Conservation (phyloP, 495 filamentous ascomycete species). For the Penicillium pulvis region DNA sequence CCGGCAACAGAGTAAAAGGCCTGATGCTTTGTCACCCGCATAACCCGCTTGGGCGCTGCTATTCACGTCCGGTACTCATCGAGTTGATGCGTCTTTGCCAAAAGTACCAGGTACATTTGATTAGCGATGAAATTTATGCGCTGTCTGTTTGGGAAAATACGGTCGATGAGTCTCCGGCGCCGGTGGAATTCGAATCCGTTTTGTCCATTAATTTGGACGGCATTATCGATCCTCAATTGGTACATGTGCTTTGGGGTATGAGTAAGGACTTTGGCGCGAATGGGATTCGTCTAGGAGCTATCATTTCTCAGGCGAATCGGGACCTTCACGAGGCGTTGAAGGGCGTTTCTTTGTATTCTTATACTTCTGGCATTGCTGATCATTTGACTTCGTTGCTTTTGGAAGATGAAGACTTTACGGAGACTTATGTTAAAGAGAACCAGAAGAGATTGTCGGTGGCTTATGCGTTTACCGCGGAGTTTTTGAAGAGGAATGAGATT, state of each 20-base stretch:
- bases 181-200: conserved; percentile 53
- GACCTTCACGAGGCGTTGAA: conserved; percentile 43
- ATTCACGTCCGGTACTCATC: conserved; percentile 48
- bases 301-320: conserved; percentile 50
- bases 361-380: conserved; percentile 47
- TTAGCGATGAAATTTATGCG: conserved; percentile 67
- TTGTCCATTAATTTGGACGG: conserved; percentile 48
- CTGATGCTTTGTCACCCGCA: conserved; percentile 62
- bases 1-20: conserved; percentile 35
- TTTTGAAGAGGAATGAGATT: conserved; percentile 42
- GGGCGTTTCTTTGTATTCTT: conserved; percentile 44
- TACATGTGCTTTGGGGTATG: conserved; percentile 65
- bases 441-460: conserved; percentile 35
- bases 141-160: conserved; percentile 51
- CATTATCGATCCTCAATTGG: conserved; percentile 49
- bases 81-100: conserved; percentile 55
- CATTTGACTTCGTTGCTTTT: conserved; percentile 47
- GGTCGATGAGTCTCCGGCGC: conserved; percentile 19
- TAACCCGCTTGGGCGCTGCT: conserved; percentile 63
- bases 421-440: conserved; percentile 46
- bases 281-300: conserved; percentile 56
- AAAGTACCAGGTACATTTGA: conserved; percentile 56
- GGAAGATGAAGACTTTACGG: conserved; percentile 49
- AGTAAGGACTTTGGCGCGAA: conserved; percentile 60
- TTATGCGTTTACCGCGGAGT: conserved; percentile 37